phyloP scores from a whole-genome alignment of 768 basidiomycete genomes.

The Udeniomyces megalosporus region DNA sequence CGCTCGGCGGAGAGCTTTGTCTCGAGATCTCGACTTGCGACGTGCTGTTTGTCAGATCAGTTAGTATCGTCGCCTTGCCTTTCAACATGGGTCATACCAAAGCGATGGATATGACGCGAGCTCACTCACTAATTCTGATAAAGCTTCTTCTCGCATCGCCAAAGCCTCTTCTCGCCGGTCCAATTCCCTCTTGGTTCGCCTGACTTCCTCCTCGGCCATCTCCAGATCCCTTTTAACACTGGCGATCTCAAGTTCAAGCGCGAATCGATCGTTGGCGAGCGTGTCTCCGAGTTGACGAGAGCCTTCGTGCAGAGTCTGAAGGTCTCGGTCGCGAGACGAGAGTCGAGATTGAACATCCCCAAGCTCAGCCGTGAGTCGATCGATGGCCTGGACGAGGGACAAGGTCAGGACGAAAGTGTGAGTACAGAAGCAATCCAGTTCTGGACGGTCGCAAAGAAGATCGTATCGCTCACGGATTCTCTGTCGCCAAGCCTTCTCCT shows the following conservation, averaged over 20 bases:
- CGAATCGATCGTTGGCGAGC: conserved; percentile 65
- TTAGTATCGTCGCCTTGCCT: too few species aligned
- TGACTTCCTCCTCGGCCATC: conserved; percentile 60
- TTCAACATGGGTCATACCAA: too few species aligned
- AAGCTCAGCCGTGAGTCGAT: conserved; percentile 23
- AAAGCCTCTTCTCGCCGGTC: conserved; percentile 47
- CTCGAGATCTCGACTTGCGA: conserved; percentile 64
- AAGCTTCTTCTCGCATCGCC: conserved; percentile 51
- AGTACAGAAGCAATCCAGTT: background rate
- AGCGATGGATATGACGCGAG: background rate
- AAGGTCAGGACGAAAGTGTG: background rate
- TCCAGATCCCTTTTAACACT: conserved; percentile 68
- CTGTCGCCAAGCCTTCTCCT: conserved; percentile 19
- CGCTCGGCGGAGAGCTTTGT: conserved; percentile 66
- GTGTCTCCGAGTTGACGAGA: conserved; percentile 66
- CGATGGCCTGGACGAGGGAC: conserved; percentile 14
- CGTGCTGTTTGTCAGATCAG: conserved; percentile 35
- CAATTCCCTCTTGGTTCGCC: conserved; percentile 51
- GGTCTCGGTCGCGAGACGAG: conserved; percentile 55
- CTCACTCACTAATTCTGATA: conserved; percentile 46
- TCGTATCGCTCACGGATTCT: conserved; percentile 18
- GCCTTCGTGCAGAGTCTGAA: conserved; percentile 53
- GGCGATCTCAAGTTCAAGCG: conserved; percentile 77
- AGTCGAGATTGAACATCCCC: conserved; percentile 36
- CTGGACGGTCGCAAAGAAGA: background rate